Evolutionary conservation across 441 rosid species (phyloP).

Genomic region (Bruguiera hainesii): DNA sequence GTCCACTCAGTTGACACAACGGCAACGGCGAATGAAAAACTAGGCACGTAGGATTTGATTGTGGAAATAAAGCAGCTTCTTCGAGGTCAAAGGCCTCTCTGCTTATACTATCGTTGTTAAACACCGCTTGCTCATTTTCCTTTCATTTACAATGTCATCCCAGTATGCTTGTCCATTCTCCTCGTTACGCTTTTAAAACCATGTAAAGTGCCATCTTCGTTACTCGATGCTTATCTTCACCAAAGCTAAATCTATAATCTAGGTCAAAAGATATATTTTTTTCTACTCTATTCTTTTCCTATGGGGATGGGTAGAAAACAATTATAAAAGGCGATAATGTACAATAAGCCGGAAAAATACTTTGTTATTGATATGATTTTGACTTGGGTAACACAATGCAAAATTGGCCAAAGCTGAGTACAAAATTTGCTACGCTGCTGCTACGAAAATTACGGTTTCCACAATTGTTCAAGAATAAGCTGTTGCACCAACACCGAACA

Average conservation of each 20-base stretch:
- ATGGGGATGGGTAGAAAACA: no score
- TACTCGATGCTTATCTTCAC: no score
- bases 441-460: not conserved
- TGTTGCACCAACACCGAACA: not conserved
- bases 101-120: no score
- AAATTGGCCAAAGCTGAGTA: not conserved
- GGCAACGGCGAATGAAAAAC: conserved; percentile 17
- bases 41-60: not conserved
- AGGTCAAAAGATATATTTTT: no score
- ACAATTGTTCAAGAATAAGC: not conserved
- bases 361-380: not conserved
- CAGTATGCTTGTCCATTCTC: not conserved
- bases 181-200: no score
- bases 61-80: not conserved
- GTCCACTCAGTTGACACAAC: conserved; percentile 22
- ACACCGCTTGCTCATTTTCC: not conserved
- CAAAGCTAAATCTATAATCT: no score
- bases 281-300: no score
- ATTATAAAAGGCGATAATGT: no score
- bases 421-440: not conserved
- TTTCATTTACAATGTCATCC: not conserved
- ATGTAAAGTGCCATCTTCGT: no score
- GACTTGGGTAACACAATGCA: not conserved
- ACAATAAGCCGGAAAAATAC: no score
- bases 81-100: not conserved